Evolutionary conservation across 495 filamentous ascomycete genomes (phyloP), one percentile per base, ranked within the genome.

Genomic region (Sordaria brevicollis): DNA sequence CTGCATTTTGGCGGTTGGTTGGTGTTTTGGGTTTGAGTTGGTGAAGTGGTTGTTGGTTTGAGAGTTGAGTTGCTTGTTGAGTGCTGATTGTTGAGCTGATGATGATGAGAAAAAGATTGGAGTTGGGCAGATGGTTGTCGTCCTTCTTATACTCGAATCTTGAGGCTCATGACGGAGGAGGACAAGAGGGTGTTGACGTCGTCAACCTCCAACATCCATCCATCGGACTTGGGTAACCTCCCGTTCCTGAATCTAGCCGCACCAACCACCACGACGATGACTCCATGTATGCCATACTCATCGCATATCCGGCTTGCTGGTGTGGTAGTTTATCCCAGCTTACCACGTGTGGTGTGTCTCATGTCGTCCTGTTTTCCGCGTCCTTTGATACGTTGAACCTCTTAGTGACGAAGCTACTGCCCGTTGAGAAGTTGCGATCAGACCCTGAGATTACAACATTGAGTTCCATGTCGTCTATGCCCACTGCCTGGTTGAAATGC

Each of bases 1-100:
- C 74, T 78, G 35, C 74, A 78, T 76, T 66, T 73, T 76, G 74
- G 29, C 15, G 41, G 68, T 67, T 54, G 31, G 37, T 38, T 4
- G 10, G 21, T 21, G 21, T 6, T 54, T 57, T 54, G 43, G 43
- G 43, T 36, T 36, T 36, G 35, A 2, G 49, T 15, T 8, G 13
- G 19, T 49, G 19, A 49, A 49, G 41, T 25, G 0, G 41, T 21
- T 49, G 41, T 21, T 21, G 8, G 41, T 21, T 49, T 25, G 19
- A 4, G 4, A 4, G 49, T 57, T 15, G 5, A 57, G 11, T 29
- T 17, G 49, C 11, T 3, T 57, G 21, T 17, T 31, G 13, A 29
- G 2, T 8, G 25, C 9, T 62, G 49, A 17, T 31, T 62, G 13
- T 6, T 62, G 49, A 62, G 25, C 25, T 62, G 25, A 31, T 62